Base-by-base conservation (phyloP, 805 yeast genomes). In the Wickerhamomyces chaumierensis region DNA sequence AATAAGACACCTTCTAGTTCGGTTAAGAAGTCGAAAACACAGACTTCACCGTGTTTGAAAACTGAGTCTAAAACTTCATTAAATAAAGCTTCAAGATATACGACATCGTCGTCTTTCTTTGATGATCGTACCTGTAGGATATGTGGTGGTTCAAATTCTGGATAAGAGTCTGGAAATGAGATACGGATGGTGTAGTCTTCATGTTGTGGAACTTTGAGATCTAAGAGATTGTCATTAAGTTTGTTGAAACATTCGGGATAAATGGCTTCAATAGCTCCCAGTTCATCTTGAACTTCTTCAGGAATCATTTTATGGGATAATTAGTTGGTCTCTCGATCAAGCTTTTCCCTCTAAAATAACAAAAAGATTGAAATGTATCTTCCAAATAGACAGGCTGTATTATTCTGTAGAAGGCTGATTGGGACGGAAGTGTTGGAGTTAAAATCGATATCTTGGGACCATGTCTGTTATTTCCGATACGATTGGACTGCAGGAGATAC, bases 231-330 rank as follows among this genome's bases (percentile, higher is more conserved):
- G 20, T 62, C 64, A 18, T 59, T 57, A 19, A 59, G 49, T 12
- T 47, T 48, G 3, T 60, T 57, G 28, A 76, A 55, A 32, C 75
- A 66, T 14, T 69, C 82, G 1, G 95, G 96, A 52, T 75, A 90
- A 12, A 92, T 90, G 3, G 96, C 92, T 40, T 84, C 81, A 11
- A 90, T 76, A 12, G 95, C 90, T 31, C 73, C 77, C 16, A 85
- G 58, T 52, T 90, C 98, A 39, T 85, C 92, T 17, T 53, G 53
- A 6, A 81, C 60, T 27, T 78, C 81, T 42, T 71, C 71, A 1
- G 62, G 55, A n/a, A 48, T 32, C 52, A 49, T 47, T 8, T n/a
- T n/a, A n/a, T n/a, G n/a, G n/a, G n/a, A n/a, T n/a, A n/a, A n/a
- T n/a, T n/a, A n/a, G n/a, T n/a, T n/a, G n/a, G n/a, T n/a, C n/a